Evolutionary conservation across 1,139 yeast genomes (phyloP).

Genomic region (Hansenula lynferdii): DNA sequence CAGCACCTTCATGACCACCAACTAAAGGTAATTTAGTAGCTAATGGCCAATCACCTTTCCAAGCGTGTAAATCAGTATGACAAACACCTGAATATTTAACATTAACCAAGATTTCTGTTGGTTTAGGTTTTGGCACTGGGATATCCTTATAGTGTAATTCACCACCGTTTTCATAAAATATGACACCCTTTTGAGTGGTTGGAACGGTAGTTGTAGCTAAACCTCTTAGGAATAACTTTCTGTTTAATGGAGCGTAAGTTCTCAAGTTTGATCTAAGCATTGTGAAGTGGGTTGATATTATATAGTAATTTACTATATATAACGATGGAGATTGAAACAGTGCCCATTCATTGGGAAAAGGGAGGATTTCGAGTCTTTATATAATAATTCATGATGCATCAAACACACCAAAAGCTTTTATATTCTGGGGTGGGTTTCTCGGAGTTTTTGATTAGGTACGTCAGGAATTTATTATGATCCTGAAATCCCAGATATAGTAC

Average conservation of each 20-base stretch:
- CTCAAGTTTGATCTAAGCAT: not conserved
- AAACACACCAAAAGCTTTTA: no score
- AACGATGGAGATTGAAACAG: not conserved
- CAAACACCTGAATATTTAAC: constrained; percentile 48
- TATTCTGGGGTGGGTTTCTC: no score
- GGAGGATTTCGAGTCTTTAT: no score
- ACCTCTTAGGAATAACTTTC: not conserved
- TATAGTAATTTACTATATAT: constrained; percentile 23
- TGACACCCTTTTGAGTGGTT: constrained; percentile 51
- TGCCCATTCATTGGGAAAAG: not conserved
- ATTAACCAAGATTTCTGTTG: constrained; percentile 49
- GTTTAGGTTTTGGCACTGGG: constrained; percentile 50
- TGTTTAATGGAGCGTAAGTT: not conserved
- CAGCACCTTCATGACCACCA: constrained; percentile 68
- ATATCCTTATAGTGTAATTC: constrained; percentile 48
- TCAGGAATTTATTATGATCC: no score
- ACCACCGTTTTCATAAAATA: constrained; percentile 33
- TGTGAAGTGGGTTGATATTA: no score
- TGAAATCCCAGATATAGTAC: no score
- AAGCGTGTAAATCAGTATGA: constrained; percentile 3
- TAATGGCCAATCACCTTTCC: constrained; percentile 3
- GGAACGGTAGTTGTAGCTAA: constrained; percentile 29
- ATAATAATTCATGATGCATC: no score
- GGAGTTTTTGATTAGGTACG: no score
- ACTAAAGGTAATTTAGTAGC: constrained; percentile 51